A percentile compares a stretch with the other conserved stretches of the same genome.
phyloP scores from a whole-genome alignment of 176 grass and related monocot genomes.

The barley (Hordeum vulgare) region MorexV3_pseudomolecules_assembly NC_058522.1:284739465-284739964 shows the following conservation, averaged over 20 bases:
- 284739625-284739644: not conserved
- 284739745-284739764: conserved; percentile 31
- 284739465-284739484: not conserved
- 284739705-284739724: not conserved
- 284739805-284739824: not conserved
- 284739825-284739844: not conserved
- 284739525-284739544: not conserved
- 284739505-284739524: conserved; percentile 15
- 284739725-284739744: not conserved
- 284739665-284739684: not conserved
- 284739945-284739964: not conserved
- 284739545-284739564: conserved; percentile 1
- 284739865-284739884: not conserved
- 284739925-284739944: not conserved
- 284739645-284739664: not conserved
- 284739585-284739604: not conserved
- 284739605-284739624: not conserved
- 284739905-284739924: not conserved
- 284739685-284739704: not conserved
- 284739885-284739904: not conserved
- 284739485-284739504: not conserved
- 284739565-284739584: not conserved
- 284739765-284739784: not conserved
- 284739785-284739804: not conserved
- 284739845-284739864: not conserved